A percentile compares a stretch with the other conserved stretches of the same genome.
Conservation (phyloP, 2,329 filamentous ascomycete genomes). For the Phyllosticta paracitricarpa region DNA sequence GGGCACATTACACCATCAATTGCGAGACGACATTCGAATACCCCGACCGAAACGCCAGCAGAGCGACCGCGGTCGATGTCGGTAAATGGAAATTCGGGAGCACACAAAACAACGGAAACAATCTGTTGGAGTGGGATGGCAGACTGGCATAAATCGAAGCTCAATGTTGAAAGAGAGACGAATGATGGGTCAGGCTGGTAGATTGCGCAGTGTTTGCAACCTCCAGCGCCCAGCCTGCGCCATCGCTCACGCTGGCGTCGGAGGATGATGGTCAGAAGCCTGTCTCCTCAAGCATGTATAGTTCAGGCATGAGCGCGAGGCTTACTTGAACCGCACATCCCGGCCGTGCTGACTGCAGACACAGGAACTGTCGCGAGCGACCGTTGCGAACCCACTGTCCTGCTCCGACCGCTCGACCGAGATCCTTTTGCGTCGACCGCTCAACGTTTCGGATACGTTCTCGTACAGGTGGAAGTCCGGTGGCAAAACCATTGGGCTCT, state of each 20-base stretch:
- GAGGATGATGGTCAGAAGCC: neutral
- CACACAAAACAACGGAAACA: too few species aligned
- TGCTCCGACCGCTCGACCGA: neutral
- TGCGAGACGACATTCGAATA: too few species aligned
- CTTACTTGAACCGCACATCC: neutral
- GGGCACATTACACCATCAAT: too few species aligned
- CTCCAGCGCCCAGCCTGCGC: neutral
- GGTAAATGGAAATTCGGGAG: too few species aligned
- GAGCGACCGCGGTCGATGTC: too few species aligned
- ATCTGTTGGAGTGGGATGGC: too few species aligned
- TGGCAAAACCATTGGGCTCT: too few species aligned
- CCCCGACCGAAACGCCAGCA: too few species aligned
- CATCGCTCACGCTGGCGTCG: neutral
- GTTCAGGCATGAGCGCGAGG: neutral
- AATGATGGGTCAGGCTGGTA: neutral
- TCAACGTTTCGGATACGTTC: too few species aligned
- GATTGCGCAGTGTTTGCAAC: neutral
- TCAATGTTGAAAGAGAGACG: too few species aligned
- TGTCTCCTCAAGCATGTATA: neutral
- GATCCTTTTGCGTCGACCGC: neutral
- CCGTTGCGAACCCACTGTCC: neutral
- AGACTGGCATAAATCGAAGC: too few species aligned
- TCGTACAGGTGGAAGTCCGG: too few species aligned
- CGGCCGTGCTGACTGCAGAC: neutral
- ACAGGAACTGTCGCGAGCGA: neutral